Percentiles rank a stretch among this genome's conserved stretches.
These are phyloP conservation scores for Diutina scorzettiae DNA, from an alignment of 1,139 yeast genomes.

Conservation along the genomic window DNA sequence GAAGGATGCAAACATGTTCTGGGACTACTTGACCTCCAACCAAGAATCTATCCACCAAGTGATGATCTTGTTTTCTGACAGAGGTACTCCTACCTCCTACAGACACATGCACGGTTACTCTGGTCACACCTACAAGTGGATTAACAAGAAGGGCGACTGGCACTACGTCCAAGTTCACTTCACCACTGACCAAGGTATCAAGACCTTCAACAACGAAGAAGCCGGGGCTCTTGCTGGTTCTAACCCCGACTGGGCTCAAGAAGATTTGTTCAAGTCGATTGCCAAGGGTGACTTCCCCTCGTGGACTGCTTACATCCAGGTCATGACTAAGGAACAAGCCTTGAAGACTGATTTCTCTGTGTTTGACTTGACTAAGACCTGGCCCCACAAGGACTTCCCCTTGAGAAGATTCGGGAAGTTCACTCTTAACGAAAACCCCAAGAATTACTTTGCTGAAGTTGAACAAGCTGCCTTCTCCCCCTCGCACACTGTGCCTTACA, in stretches of 20 bases:
- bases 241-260: conserved; percentile 53
- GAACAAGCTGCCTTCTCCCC: conserved; percentile 82
- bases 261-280: conserved; percentile 51
- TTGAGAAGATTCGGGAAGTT: conserved; percentile 63
- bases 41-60: conserved; percentile 60
- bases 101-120: conserved; percentile 63
- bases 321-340: conserved; percentile 58
- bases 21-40: conserved; percentile 56
- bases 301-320: conserved; percentile 56
- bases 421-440: conserved; percentile 58
- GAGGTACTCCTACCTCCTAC: conserved; percentile 59
- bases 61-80: conserved; percentile 47
- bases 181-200: conserved; percentile 47
- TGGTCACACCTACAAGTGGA: conserved; percentile 63
- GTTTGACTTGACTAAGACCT: conserved; percentile 62
- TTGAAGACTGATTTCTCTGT: conserved; percentile 50
- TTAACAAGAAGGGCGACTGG: conserved; percentile 56
- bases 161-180: conserved; percentile 55
- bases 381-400: conserved; percentile 75
- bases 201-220: conserved; percentile 43
- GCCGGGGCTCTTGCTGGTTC: conserved; percentile 47
- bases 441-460: conserved; percentile 70
- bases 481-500: conserved; percentile 72
- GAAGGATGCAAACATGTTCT: conserved; percentile 54
- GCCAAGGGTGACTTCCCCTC: conserved; percentile 48